These are phyloP conservation scores for Exsudoporus frostii DNA, from an alignment of 768 basidiomycete species.

Conservation along the genomic window DNA sequence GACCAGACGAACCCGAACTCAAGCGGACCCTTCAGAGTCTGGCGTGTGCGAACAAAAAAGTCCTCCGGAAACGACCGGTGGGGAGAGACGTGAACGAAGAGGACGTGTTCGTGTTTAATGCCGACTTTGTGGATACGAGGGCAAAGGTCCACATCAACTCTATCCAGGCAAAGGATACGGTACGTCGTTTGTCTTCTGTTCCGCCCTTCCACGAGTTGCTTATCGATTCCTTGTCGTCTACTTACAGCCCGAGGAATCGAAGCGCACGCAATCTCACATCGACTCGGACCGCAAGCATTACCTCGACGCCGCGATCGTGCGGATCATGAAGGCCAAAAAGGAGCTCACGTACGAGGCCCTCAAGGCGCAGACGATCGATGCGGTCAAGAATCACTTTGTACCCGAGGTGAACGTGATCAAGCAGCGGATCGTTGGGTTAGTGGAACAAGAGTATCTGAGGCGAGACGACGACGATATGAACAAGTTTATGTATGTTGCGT, in stretches of 20 bases:
- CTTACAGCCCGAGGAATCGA: constrained; percentile 71
- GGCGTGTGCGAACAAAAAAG: constrained; percentile 86
- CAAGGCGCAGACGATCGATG: constrained; percentile 78
- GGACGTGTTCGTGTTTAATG: constrained; percentile 82
- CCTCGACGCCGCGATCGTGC: constrained; percentile 93
- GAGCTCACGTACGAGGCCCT: constrained; percentile 77
- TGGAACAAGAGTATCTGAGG: constrained; percentile 84
- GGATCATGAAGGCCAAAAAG: constrained; percentile 93
- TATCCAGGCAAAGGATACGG: constrained; percentile 91
- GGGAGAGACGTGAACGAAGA: constrained; percentile 74
- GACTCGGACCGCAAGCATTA: constrained; percentile 83
- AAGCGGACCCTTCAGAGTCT: constrained; percentile 88
- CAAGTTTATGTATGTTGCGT: constrained; percentile 79
- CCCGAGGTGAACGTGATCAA: constrained; percentile 87
- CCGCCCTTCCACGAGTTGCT: too few relatives aligned
- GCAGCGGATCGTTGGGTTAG: constrained; percentile 73
- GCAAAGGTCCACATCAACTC: constrained; percentile 90
- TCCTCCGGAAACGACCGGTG: constrained; percentile 74
- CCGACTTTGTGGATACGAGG: constrained; percentile 74
- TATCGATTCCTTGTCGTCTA: background rate
- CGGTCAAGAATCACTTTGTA: constrained; percentile 83
- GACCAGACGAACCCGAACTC: constrained; percentile 66
- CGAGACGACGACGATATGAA: constrained; percentile 71
- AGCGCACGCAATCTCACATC: constrained; percentile 77
- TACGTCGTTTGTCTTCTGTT: constrained; percentile 35